Evolutionary conservation across 2,329 filamentous ascomycete genomes (phyloP), one percentile per base, ranked within the genome.

Genomic region (Trichophyton rubrum): DNA sequence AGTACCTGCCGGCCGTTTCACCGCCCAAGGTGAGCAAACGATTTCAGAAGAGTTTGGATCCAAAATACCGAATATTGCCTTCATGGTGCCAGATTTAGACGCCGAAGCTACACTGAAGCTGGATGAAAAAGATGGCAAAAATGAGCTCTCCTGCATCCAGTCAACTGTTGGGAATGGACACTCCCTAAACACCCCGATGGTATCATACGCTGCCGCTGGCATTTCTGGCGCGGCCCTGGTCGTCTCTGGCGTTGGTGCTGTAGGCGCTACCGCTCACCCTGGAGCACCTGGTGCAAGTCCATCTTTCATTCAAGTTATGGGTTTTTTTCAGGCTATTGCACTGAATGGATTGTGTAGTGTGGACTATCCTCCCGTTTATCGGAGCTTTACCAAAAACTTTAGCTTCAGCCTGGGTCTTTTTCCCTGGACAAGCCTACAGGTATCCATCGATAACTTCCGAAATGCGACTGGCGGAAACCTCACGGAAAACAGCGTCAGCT

Each of bases 271-370:
- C 7, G 73, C 85, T 17, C 79, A 80, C 20, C 76, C 81, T 9
- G 87, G 85, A 13, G 79, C 80, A 11, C 79, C 84, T 1, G 80
- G 86, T 9, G 78, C 86, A 45, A 93, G 89, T 67, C 93, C 93
- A 27, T 89, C 86, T 59, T 96, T 97, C 71, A 81, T 80, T 51
- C 89, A 96, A 69, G 85, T 95, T 56, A 82, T 96, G 66, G 85
- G 86, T 63, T 95, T 89, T 83, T 96, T 97, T 73, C 91, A 97
- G 74, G 86, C 87, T 57, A 88, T 97, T 80, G 90, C 93, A 30
- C 87, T 93, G 78, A 96, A 93, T 73, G 91, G 93, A 65, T 97
- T 97, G 93, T 80, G 96, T 72, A 95, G 89, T 62, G 91, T 95
- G 67, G 83, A 86, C 67, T 90, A 96, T 66, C 93, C 93, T 3